Conservation (phyloP, 106 monocot genomes). For the Apostasia shenzhenica region DNA sequence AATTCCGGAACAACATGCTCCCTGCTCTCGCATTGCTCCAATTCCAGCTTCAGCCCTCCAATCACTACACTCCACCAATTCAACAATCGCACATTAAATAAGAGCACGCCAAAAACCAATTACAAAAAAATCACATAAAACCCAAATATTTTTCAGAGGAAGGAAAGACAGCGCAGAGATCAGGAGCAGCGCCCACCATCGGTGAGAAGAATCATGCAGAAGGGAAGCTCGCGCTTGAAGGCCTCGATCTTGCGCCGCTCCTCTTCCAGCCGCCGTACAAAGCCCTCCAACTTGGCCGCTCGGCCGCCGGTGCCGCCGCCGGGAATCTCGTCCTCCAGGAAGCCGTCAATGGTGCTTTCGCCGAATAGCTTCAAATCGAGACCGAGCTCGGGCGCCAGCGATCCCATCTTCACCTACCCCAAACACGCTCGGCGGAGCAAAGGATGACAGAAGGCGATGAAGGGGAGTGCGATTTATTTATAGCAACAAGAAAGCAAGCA, state of each 20-base stretch:
- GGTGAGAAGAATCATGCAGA: slow-evolving; percentile 39
- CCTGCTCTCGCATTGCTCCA: slow-evolving; percentile 26
- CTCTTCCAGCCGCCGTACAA: slow-evolving; percentile 42
- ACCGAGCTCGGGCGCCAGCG: slow-evolving; percentile 29
- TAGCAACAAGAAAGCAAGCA: background rate
- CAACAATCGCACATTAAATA: background rate
- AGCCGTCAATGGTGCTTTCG: slow-evolving; percentile 9
- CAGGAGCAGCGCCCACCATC: slow-evolving; percentile 16
- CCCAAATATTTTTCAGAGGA: too few relatives aligned
- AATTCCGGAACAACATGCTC: slow-evolving; percentile 30
- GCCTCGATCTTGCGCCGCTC: slow-evolving; percentile 73
- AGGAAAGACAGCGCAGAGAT: background rate
- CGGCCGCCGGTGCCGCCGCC: slow-evolving; percentile 1
- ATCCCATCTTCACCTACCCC: slow-evolving; percentile 13
- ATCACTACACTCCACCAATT: slow-evolving; percentile 39
- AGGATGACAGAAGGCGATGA: background rate
- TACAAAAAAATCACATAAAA: slow-evolving; percentile 3
- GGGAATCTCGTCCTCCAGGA: slow-evolving; percentile 14
- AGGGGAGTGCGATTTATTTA: slow-evolving; percentile 2
- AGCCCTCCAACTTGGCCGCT: slow-evolving; percentile 31
- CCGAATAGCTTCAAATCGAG: slow-evolving; percentile 45
- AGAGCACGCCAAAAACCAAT: background rate
- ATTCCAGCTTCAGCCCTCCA: slow-evolving; percentile 32
- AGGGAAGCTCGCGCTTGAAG: slow-evolving; percentile 77
- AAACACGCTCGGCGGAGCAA: background rate